Evolutionary conservation across 306 rosid genomes (phyloP), one percentile per base, ranked within the genome.

Genomic region (Lotus japonicus): DNA sequence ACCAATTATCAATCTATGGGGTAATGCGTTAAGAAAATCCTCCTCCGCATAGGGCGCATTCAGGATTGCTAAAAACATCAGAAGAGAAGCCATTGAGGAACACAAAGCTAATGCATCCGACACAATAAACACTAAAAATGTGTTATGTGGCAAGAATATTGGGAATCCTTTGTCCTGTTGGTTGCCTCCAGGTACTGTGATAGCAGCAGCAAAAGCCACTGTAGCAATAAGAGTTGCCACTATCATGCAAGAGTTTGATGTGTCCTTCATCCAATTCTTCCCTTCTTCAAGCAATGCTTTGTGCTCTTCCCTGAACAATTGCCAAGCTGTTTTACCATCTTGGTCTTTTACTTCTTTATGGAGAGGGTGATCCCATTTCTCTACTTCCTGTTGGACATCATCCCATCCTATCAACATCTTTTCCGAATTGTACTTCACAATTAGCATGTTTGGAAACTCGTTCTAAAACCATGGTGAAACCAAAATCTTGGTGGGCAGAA

Each of bases 151-250:
- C 59, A 84, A 52, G 76, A 68, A 82, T 56, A 58, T 65, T 50
- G 92, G 89, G 52, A 58, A 13, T 53, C 89, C 87, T 39, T 51
- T 61, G 2, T 35, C 66, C 9, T 65, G 71, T 70, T 82, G 16
- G 56, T 80, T 84, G 8, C 92, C 83, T 50, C 87, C 89, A 10
- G 89, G 87, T 51, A 82, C 85, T 4, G 84, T 80, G 17, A 84
- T 59, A 45, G 70, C 71, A 8, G 87, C 85, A 7, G 87, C 82
- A 53, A 77, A 77, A 15, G 77, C 87, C 41, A 84, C 74, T 5
- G 85, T 82, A 18, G 82, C 89, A 9, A 87, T 84, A 6, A 87
- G 83, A 64, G 89, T 71, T 65, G 87, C 81, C 54, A 80, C 87
- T 35, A 87, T 17, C 81, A 73, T 72, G 19, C 85, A 84, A 18